Conservation (phyloP, 768 basidiomycete genomes). For the Panellus pusillus region DNA sequence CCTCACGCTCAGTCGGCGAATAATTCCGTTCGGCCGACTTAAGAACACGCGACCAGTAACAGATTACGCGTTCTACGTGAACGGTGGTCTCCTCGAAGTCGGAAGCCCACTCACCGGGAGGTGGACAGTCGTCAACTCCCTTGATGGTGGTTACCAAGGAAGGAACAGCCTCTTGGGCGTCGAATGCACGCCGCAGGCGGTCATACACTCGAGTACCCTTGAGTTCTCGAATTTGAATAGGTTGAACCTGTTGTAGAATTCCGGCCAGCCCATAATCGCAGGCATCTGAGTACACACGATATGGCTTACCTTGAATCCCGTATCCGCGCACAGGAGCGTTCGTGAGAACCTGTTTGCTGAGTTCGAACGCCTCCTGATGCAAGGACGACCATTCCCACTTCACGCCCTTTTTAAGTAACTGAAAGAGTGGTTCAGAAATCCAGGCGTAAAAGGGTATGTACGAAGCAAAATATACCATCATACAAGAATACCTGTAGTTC, state of each 20-base stretch:
- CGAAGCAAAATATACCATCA: conserved; percentile 35
- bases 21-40: conserved; percentile 36
- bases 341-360: conserved; percentile 27
- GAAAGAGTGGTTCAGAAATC: conserved; percentile 33
- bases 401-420: conserved; percentile 28
- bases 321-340: conserved; percentile 33
- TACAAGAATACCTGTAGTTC: conserved; percentile 35
- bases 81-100: conserved; percentile 31
- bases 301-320: conserved; percentile 27
- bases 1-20: conserved; percentile 38
- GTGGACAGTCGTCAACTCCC: conserved; percentile 21
- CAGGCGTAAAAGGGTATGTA: conserved; percentile 37
- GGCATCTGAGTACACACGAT: conserved; percentile 36
- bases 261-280: conserved; percentile 30
- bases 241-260: conserved; percentile 34
- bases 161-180: conserved; percentile 21
- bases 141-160: conserved; percentile 20
- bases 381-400: conserved; percentile 23
- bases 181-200: conserved; percentile 21
- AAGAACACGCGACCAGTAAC: conserved; percentile 31
- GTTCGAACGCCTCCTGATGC: conserved; percentile 28
- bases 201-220: conserved; percentile 29
- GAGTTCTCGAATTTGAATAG: conserved; percentile 26
- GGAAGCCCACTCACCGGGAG: too few species aligned
- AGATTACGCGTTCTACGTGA: conserved; percentile 29